Percentiles rank a stretch among this genome's conserved stretches.
Evolutionary conservation across 345 rosid species (phyloP).

Genomic region (Cardamine occulta): DNA sequence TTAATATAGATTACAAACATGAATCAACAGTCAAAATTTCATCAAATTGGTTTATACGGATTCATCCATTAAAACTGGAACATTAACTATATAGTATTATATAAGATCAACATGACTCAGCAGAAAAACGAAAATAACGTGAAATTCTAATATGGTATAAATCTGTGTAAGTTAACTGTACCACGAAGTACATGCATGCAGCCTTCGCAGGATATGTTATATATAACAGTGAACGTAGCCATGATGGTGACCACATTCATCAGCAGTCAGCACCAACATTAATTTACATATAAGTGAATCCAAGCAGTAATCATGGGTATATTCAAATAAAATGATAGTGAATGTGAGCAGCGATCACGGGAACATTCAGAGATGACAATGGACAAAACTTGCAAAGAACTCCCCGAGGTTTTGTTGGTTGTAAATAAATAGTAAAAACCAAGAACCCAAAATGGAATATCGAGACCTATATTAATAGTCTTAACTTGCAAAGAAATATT

Average conservation of each 20-base stretch:
- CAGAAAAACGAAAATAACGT: not conserved
- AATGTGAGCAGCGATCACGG: constrained; percentile 6
- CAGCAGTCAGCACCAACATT: constrained; percentile 12
- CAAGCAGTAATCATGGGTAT: not conserved
- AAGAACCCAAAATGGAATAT: constrained; percentile 36
- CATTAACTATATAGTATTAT: not conserved
- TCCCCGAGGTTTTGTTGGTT: not conserved
- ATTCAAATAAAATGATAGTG: not conserved
- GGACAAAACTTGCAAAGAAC: constrained; percentile 6
- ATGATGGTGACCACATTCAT: constrained; percentile 28
- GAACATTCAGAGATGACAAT: constrained; percentile 15
- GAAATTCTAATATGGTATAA: not conserved
- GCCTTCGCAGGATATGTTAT: not conserved
- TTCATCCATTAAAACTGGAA: not conserved
- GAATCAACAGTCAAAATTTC: not conserved
- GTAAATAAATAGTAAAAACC: not conserved
- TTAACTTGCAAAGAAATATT: not conserved
- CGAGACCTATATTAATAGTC: not conserved
- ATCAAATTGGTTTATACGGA: not conserved
- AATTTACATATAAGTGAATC: constrained; percentile 20
- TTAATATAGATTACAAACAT: constrained; percentile 3
- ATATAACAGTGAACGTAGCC: constrained; percentile 26
- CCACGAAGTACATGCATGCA: constrained; percentile 23
- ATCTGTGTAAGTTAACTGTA: constrained; percentile 8
- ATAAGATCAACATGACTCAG: constrained; percentile 2